Base-by-base conservation (phyloP, 805 yeast genomes). In the Candida cerambycidarum region DNA sequence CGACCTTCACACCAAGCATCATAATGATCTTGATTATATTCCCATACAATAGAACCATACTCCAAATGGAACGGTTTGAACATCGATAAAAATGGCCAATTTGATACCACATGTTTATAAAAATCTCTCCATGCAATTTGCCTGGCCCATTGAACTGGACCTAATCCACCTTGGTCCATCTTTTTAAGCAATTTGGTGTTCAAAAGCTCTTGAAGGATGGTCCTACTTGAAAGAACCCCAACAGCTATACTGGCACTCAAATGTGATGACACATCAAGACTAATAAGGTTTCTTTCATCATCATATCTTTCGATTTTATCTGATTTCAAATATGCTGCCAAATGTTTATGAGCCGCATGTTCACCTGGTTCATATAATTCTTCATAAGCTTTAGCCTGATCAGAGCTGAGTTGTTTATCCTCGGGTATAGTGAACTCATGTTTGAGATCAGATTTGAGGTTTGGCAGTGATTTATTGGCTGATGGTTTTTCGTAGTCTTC, bases 71-170 rank as follows among this genome's bases (percentile, higher is more conserved):
- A 73, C 1, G 82, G 82, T 38, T 65, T 52, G 51, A 62, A 66
- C 79, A 78, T 78, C 39, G 71, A 67, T 5, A 74, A 54, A 45
- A 67, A 72, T 3, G 84, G 84, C 75, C 78, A 71, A 43, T 67
- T 63, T 41, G 66, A 61, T 39, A 76, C 47, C 6, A 75, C 65
- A 47, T 78, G 80, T 36, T 71, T 65, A 53, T 78, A 78, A 44
- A 77, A 78, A 51, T 79, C 83, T 51, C 83, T 66, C 78, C 81
- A 79, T 1, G 82, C 78, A 8, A 79, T 63, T 52, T 79, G 82
- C 28, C 81, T 67, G 21, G 77, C 62, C 62, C 75, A 79, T 33
- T 69, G 70, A 16, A 66, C 63, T 13, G 63, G 51, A 4, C 76
- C 71, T 5, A 53, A 48, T 32, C 65, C 62, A 15, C 65, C 66